phyloP scores from a whole-genome alignment of 164 flowering plant genomes.

The Cinnamomum micranthum region DNA sequence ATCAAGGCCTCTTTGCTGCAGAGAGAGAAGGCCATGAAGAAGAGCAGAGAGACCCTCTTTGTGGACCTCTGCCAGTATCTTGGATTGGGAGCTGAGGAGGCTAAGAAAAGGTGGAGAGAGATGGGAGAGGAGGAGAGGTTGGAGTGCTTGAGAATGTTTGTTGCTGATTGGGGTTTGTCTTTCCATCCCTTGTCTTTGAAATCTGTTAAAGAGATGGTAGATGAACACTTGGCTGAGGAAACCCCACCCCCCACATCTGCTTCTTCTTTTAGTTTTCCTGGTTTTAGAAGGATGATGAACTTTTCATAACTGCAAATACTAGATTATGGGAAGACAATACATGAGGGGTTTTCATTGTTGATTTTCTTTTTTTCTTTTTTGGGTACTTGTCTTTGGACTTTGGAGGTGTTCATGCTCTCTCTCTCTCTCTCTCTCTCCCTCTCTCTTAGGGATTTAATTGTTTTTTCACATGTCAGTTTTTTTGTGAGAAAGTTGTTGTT shows the following conservation, averaged over 20 bases:
- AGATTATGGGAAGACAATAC: background rate
- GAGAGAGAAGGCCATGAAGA: slow-evolving; percentile 60
- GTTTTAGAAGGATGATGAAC: slow-evolving; percentile 20
- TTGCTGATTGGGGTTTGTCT: slow-evolving; percentile 55
- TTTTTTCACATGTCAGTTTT: no score
- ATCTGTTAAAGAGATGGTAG: slow-evolving; percentile 70
- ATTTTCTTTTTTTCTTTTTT: no score
- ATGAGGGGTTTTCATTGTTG: background rate
- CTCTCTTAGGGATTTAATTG: no score
- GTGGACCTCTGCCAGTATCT: slow-evolving; percentile 44
- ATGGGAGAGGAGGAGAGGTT: slow-evolving; percentile 55
- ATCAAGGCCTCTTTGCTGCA: slow-evolving; percentile 28
- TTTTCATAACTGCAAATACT: background rate
- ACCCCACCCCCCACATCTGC: slow-evolving; percentile 4
- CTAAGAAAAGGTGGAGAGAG: slow-evolving; percentile 47
- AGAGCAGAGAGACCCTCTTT: slow-evolving; percentile 59
- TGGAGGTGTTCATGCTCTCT: no score
- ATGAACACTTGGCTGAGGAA: slow-evolving; percentile 42
- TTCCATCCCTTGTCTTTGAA: slow-evolving; percentile 76
- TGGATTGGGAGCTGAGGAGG: slow-evolving; percentile 36
- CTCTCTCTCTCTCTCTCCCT: no score
- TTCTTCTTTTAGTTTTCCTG: slow-evolving; percentile 12
- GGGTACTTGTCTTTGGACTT: background rate
- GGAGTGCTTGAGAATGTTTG: slow-evolving; percentile 53
- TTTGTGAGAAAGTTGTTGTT: no score